Conservation (phyloP, 306 rosid species). For the Datisca glomerata region DNA sequence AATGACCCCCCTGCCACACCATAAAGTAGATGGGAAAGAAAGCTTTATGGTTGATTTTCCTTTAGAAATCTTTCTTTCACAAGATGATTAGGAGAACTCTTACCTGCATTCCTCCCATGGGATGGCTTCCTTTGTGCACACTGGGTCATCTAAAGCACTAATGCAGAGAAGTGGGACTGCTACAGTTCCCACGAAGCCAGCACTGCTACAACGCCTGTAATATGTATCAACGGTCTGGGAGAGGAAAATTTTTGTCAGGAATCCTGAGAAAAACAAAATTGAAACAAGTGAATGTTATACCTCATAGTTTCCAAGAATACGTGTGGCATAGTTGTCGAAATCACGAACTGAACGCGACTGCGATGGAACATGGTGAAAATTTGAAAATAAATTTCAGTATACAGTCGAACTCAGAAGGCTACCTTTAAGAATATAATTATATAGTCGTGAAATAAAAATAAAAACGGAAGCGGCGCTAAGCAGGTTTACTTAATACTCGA, state of each 20-base stretch:
- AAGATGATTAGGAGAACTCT: slow-evolving; percentile 13
- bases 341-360: slow-evolving; percentile 84
- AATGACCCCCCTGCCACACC: no score
- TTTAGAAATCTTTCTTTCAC: slow-evolving; percentile 2
- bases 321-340: slow-evolving; percentile 81
- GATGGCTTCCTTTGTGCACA: slow-evolving; percentile 95
- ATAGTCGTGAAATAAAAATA: no score
- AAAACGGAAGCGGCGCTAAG: no score
- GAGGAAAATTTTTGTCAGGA: slow-evolving; percentile 17
- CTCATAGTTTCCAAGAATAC: slow-evolving; percentile 83
- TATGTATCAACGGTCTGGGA: slow-evolving; percentile 85
- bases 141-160: slow-evolving; percentile 92
- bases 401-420: neutral
- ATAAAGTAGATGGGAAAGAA: no score
- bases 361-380: slow-evolving; percentile 18
- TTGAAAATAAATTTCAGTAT: slow-evolving; percentile 8
- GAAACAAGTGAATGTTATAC: slow-evolving; percentile 25
- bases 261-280: slow-evolving; percentile 1
- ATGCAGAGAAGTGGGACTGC: slow-evolving; percentile 85
- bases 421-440: no score
- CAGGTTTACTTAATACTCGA: no score
- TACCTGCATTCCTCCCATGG: slow-evolving; percentile 99
- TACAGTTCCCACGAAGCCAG: slow-evolving; percentile 63
- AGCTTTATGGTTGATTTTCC: no score
- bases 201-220: slow-evolving; percentile 76